Percentiles rank a stretch among this genome's conserved stretches.
Conservation (phyloP, 176 grass and related monocot genomes). For the Luzula sylvatica region DNA sequence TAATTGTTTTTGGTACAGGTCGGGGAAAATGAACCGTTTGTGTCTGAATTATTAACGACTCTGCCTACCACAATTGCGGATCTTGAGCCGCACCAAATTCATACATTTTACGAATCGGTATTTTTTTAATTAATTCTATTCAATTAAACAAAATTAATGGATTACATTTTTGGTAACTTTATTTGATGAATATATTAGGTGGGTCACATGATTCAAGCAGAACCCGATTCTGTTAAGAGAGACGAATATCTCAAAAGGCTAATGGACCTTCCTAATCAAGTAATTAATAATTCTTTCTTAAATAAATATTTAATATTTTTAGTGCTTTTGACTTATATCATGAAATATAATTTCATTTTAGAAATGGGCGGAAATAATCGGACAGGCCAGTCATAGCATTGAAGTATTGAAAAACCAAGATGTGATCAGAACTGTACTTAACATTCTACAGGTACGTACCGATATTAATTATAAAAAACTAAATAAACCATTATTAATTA, state of each 20-base stretch:
- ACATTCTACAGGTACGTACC: conserved; percentile 98
- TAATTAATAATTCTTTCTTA: conserved; percentile 12
- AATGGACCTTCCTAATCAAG: conserved; percentile 99
- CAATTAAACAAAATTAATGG: neutral
- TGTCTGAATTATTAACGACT: conserved; percentile 71
- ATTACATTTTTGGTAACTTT: conserved; percentile 6
- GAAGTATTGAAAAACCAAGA: conserved; percentile 96
- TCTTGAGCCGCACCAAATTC: conserved; percentile 98
- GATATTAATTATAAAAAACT: neutral
- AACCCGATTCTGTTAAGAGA: conserved; percentile 81
- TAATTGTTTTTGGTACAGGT: conserved; percentile 50
- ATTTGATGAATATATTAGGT: conserved; percentile 39
- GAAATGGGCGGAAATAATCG: conserved; percentile 99
- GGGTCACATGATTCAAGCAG: conserved; percentile 98
- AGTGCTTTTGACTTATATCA: neutral
- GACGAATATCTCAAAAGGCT: conserved; percentile 97
- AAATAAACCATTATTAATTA: conserved; percentile 4
- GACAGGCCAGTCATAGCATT: conserved; percentile 89
- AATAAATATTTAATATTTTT: conserved; percentile 19
- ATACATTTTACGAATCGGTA: conserved; percentile 99
- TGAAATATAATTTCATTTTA: conserved; percentile 1
- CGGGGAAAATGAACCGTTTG: conserved; percentile 95
- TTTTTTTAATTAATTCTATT: conserved; percentile 14
- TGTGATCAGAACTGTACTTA: conserved; percentile 96
- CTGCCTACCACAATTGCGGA: conserved; percentile 79